Percentiles rank a stretch among this genome's conserved stretches.
Evolutionary conservation across 768 basidiomycete genomes (phyloP).

Genomic region (Leccinum truebloodii): DNA sequence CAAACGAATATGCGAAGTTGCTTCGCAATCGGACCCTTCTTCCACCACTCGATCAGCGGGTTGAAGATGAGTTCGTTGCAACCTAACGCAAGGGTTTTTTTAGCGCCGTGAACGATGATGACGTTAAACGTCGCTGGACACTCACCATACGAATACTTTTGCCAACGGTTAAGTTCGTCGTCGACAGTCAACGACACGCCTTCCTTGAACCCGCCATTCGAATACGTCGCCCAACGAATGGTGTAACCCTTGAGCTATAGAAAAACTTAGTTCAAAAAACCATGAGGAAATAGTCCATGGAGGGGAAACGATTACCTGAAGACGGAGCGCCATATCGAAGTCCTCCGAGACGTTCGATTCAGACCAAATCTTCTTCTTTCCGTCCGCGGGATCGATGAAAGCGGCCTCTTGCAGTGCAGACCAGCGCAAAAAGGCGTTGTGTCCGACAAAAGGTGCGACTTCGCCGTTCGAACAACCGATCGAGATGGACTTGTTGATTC

Average conservation of each 20-base stretch:
- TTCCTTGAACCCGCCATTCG: constrained; percentile 86
- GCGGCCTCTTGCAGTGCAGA: constrained; percentile 87
- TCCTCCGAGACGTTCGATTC: constrained; percentile 70
- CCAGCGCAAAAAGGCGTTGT: constrained; percentile 91
- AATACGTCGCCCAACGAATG: constrained; percentile 76
- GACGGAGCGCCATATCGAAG: constrained; percentile 63
- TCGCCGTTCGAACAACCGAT: constrained; percentile 81
- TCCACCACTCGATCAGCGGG: constrained; percentile 78
- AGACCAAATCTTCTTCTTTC: constrained; percentile 74
- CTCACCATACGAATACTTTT: constrained; percentile 78
- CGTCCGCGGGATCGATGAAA: constrained; percentile 53
- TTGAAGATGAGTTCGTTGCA: constrained; percentile 74
- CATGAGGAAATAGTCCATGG: background rate
- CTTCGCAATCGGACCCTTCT: constrained; percentile 77
- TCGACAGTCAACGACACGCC: constrained; percentile 89
- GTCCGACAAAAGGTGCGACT: constrained; percentile 76
- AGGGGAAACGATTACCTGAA: constrained; percentile 42
- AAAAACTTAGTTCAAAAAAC: constrained; percentile 33
- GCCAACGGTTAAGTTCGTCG: constrained; percentile 92
- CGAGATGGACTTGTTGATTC: constrained; percentile 84
- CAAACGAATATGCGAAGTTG: constrained; percentile 77
- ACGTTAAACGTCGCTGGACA: constrained; percentile 22
- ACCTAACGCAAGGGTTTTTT: constrained; percentile 9
- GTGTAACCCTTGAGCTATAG: constrained; percentile 40
- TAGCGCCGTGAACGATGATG: constrained; percentile 28